Percentiles rank a stretch among this genome's conserved stretches.
Evolutionary conservation across 1,284 basidiomycete species (phyloP).

Genomic region (Ganoderma multipileum): DNA sequence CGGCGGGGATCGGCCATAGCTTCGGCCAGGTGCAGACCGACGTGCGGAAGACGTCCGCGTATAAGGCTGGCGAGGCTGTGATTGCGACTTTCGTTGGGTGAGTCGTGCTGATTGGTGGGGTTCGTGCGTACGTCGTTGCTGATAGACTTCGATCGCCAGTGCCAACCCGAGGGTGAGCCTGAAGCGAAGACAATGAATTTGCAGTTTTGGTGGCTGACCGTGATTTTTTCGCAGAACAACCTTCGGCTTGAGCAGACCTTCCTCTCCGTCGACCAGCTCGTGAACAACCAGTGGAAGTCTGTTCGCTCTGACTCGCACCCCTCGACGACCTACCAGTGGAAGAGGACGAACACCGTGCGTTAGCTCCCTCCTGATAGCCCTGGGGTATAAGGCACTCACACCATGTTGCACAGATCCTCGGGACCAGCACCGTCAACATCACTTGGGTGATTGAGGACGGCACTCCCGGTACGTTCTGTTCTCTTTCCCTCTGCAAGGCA

Average conservation of each 20-base stretch:
- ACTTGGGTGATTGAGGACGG: conserved; percentile 73
- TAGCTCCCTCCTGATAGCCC: not conserved
- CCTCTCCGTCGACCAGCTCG: conserved; percentile 67
- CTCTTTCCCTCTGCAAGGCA: not conserved
- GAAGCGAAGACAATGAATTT: not conserved
- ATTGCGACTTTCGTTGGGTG: conserved; percentile 69
- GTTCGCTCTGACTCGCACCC: conserved; percentile 83
- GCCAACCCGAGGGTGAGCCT: conserved; percentile 76
- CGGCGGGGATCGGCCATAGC: conserved; percentile 57
- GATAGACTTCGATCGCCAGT: conserved; percentile 15
- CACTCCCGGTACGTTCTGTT: conserved; percentile 51
- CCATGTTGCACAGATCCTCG: conserved; percentile 49
- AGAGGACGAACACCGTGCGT: conserved; percentile 59
- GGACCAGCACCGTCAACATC: conserved; percentile 68
- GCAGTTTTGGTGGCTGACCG: not conserved
- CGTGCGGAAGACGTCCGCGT: conserved; percentile 56
- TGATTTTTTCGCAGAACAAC: conserved; percentile 66
- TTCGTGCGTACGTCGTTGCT: not conserved
- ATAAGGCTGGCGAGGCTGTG: conserved; percentile 65
- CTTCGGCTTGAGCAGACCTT: conserved; percentile 78
- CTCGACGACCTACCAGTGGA: conserved; percentile 78
- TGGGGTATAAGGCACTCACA: conserved; percentile 1
- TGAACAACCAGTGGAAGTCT: conserved; percentile 58
- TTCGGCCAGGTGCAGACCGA: conserved; percentile 77
- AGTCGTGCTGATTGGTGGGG: conserved; percentile 8